phyloP scores from a whole-genome alignment of 305 asterid genomes.

The Rubia tinctorum region DNA sequence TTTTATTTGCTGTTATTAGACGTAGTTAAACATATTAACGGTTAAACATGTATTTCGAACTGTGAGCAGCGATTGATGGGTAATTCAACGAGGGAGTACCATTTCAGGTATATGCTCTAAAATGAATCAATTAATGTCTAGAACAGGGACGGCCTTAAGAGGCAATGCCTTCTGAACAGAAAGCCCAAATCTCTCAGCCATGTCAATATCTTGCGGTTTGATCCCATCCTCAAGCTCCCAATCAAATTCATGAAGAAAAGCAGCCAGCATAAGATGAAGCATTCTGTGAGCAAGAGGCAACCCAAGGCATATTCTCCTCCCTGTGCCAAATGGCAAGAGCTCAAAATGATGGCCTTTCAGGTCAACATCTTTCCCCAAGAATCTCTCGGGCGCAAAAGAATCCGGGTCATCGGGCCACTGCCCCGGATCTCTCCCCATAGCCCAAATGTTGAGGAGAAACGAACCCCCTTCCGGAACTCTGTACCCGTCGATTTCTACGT shows the following conservation, averaged over 20 bases:
- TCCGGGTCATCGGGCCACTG: slow-evolving; percentile 29
- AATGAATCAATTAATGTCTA: not conserved
- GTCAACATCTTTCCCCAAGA: not conserved
- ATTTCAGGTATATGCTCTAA: no score
- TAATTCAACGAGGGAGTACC: no score
- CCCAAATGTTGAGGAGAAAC: slow-evolving; percentile 32
- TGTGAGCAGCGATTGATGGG: no score
- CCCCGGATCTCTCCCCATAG: slow-evolving; percentile 31
- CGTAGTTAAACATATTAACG: no score
- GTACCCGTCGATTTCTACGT: slow-evolving; percentile 2
- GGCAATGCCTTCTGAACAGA: not conserved
- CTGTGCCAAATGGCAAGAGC: not conserved
- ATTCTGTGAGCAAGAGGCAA: slow-evolving; percentile 17
- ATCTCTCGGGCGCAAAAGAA: not conserved
- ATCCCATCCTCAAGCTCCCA: not conserved
- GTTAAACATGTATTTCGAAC: no score
- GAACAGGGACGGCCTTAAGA: not conserved
- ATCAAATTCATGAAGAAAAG: not conserved
- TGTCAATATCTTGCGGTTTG: not conserved
- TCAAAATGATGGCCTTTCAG: not conserved
- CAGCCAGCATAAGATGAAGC: not conserved
- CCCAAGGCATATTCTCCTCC: not conserved
- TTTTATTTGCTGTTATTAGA: no score
- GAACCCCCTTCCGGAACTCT: not conserved
- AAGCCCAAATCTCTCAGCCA: not conserved